Evolutionary conservation across 2,329 filamentous ascomycete genomes (phyloP).

Genomic region (Aspergillus sp.): DNA sequence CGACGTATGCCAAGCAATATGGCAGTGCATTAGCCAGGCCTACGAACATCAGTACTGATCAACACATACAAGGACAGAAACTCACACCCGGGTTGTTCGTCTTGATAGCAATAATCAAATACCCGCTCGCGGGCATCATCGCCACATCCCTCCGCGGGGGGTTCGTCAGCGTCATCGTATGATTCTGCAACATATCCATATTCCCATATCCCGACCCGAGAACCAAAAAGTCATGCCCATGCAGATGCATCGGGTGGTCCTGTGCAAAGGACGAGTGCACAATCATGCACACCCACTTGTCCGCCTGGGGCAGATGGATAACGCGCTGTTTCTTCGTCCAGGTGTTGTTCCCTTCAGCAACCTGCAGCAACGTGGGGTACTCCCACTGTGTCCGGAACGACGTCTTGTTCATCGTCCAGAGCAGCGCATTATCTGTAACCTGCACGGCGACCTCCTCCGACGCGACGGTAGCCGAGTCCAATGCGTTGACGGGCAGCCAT

Average conservation of each 20-base stretch:
- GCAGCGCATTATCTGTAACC: slow-evolving; percentile 2
- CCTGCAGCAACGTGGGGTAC: slow-evolving; percentile 8
- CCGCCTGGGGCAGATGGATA: not conserved
- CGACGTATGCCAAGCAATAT: slow-evolving; percentile 71
- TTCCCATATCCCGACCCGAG: slow-evolving; percentile 1
- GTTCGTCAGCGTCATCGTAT: slow-evolving; percentile 17
- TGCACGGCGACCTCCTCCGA: slow-evolving; percentile 7
- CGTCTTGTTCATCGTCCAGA: slow-evolving; percentile 13
- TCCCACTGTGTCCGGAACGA: slow-evolving; percentile 9
- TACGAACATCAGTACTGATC: not conserved
- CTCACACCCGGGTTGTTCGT: slow-evolving; percentile 34
- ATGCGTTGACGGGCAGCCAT: slow-evolving; percentile 15
- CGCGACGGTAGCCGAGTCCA: slow-evolving; percentile 2
- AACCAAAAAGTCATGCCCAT: slow-evolving; percentile 11
- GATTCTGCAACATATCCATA: not conserved
- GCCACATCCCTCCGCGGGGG: slow-evolving; percentile 68
- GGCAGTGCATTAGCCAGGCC: slow-evolving; percentile 71
- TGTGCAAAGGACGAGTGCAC: not conserved
- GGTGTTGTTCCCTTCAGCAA: not conserved
- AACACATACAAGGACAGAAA: not conserved
- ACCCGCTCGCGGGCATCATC: slow-evolving; percentile 61
- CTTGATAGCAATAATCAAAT: slow-evolving; percentile 56
- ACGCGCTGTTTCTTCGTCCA: too few species aligned
- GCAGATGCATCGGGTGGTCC: slow-evolving; percentile 6
- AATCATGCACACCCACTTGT: not conserved